These are phyloP conservation scores for Chrysanthemum seticuspe DNA, from an alignment of 129 eudicot species.

Conservation along the genomic window DNA sequence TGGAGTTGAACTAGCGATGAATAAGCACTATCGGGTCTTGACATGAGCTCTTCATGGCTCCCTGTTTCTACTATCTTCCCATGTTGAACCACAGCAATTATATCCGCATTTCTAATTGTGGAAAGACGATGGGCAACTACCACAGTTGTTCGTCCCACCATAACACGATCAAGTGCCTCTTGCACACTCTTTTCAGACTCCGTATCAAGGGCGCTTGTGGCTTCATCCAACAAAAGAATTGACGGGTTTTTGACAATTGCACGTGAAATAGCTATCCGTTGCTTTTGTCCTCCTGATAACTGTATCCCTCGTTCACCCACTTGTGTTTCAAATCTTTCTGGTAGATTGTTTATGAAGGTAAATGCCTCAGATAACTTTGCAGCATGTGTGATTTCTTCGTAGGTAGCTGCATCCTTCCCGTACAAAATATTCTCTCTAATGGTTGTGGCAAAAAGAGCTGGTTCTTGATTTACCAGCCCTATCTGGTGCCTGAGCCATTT, in stretches of 20 bases:
- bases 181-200: conserved; percentile 99
- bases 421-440: conserved; percentile 86
- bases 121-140: conserved; percentile 97
- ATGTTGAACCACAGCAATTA: conserved; percentile 79
- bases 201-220: conserved; percentile 98
- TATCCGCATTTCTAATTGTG: conserved; percentile 91
- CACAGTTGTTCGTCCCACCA: conserved; percentile 98
- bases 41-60: conserved; percentile 87
- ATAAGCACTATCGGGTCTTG: conserved; percentile 72
- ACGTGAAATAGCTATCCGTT: conserved; percentile 93
- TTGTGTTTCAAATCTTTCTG: conserved; percentile 96
- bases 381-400: conserved; percentile 84
- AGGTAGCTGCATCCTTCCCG: conserved; percentile 85
- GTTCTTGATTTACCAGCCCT: conserved; percentile 96
- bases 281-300: conserved; percentile 97
- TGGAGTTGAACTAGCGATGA: conserved; percentile 84
- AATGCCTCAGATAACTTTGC: conserved; percentile 96
- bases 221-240: conserved; percentile 85
- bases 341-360: conserved; percentile 82
- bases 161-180: conserved; percentile 98
- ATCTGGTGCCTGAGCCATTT: conserved; percentile 91
- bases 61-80: conserved; percentile 93
- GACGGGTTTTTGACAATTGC: conserved; percentile 95
- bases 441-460: conserved; percentile 95
- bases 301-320: conserved; percentile 98